Percentiles rank a stretch among this genome's conserved stretches.
Conservation (phyloP, 768 basidiomycete genomes). For the Panellus pusillus region DNA sequence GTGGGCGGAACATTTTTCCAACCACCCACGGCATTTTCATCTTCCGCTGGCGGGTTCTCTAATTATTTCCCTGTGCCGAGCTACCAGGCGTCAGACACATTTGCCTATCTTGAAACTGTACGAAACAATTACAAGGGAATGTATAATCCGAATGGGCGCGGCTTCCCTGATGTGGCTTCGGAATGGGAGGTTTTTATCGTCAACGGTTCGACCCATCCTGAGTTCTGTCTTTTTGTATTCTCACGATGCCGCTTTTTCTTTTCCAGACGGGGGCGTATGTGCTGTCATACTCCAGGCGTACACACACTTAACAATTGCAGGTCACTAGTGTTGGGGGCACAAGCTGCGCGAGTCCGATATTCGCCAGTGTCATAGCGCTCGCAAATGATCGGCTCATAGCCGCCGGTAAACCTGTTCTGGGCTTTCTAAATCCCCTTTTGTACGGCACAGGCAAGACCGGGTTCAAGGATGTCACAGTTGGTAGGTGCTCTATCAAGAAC, state of each 20-base stretch:
- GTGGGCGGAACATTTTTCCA: slow-evolving; percentile 13
- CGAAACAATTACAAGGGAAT: slow-evolving; percentile 3
- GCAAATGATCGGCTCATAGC: slow-evolving; percentile 13
- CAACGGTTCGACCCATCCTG: slow-evolving; percentile 5
- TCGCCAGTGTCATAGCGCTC: slow-evolving; percentile 12
- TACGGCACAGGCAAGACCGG: slow-evolving; percentile 7
- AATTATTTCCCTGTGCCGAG: slow-evolving; percentile 9
- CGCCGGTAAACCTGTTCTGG: slow-evolving; percentile 5
- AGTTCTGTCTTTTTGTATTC: slow-evolving; percentile 1
- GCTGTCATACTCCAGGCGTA: not conserved
- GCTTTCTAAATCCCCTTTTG: slow-evolving; percentile 7
- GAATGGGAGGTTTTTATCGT: slow-evolving; percentile 11
- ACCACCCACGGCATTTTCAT: slow-evolving; percentile 10
- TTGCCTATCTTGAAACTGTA: slow-evolving; percentile 2
- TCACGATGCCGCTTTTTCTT: not conserved
- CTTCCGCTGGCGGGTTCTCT: slow-evolving; percentile 11
- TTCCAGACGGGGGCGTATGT: slow-evolving; percentile 7
- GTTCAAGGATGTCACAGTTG: slow-evolving; percentile 2
- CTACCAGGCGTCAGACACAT: slow-evolving; percentile 4
- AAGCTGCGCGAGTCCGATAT: slow-evolving; percentile 11
- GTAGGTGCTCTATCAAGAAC: slow-evolving; percentile 1
- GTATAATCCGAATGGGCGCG: slow-evolving; percentile 6
- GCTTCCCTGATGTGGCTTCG: slow-evolving; percentile 12
- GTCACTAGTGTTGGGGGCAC: slow-evolving; percentile 11
- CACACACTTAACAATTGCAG: slow-evolving; percentile 2